A percentile compares a stretch with the other conserved stretches of the same genome.
phyloP scores from a whole-genome alignment of 306 rosid species.

The Gastrolobium bilobum region DNA sequence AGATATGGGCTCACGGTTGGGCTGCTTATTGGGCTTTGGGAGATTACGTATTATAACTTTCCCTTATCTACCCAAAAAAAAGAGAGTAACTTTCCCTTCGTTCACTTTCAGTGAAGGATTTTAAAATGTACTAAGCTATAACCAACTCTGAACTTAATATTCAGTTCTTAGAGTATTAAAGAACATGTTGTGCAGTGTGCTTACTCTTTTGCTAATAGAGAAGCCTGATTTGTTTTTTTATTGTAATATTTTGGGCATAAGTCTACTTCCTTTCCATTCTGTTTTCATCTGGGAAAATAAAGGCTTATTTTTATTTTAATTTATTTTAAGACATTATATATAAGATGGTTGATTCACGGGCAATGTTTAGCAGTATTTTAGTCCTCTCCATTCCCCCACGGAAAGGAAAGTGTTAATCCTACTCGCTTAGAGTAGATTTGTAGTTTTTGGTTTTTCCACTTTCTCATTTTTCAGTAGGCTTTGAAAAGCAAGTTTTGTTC shows the following conservation, averaged over 20 bases:
- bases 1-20: no score
- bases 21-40: no score
- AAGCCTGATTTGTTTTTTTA: neutral
- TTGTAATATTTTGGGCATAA: neutral
- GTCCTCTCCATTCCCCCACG: neutral
- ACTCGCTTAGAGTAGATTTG: neutral
- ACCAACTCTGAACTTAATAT: slow-evolving; percentile 10
- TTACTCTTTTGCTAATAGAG: slow-evolving; percentile 19
- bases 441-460: slow-evolving; percentile 14
- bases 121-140: neutral
- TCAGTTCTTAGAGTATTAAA: neutral
- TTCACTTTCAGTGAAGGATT: no score
- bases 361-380: neutral
- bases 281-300: no score
- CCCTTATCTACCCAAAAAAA: no score
- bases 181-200: slow-evolving; percentile 25
- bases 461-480: slow-evolving; percentile 22
- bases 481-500: neutral
- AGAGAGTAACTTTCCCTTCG: no score
- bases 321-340: neutral
- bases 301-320: no score
- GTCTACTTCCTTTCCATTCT: slow-evolving; percentile 21
- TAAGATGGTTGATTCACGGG: slow-evolving; percentile 3
- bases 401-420: neutral
- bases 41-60: no score